These are phyloP conservation scores for Carpinus viminea DNA, from an alignment of 306 rosid species.

Conservation along the genomic window DNA sequence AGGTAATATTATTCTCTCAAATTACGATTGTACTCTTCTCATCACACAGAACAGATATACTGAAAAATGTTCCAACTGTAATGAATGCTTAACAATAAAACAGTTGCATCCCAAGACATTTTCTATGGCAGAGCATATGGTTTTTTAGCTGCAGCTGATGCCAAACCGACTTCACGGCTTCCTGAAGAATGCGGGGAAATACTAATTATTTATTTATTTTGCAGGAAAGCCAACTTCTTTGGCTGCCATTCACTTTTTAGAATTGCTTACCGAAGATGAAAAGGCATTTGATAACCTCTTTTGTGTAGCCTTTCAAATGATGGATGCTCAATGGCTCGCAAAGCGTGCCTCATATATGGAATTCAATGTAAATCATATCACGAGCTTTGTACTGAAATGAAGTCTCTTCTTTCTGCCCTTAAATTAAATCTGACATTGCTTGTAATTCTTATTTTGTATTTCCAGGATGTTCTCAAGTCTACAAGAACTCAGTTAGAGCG, in stretches of 20 bases:
- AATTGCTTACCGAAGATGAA: constrained; percentile 72
- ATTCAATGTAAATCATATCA: constrained; percentile 63
- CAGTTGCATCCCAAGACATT: background rate
- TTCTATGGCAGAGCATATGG: background rate
- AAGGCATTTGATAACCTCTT: constrained; percentile 84
- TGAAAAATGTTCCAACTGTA: background rate
- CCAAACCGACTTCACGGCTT: background rate
- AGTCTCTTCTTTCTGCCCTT: background rate
- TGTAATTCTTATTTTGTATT: background rate
- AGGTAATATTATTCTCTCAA: constrained; percentile 50
- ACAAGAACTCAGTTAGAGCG: constrained; percentile 87
- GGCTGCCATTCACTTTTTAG: constrained; percentile 65
- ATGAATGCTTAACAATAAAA: background rate
- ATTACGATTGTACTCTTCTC: background rate
- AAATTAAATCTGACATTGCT: background rate
- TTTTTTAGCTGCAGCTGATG: background rate
- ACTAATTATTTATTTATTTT: background rate
- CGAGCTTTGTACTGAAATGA: background rate
- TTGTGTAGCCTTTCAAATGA: constrained; percentile 82
- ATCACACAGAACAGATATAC: background rate
- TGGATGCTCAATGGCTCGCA: constrained; percentile 98
- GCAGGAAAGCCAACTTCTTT: constrained; percentile 65
- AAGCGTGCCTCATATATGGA: constrained; percentile 93
- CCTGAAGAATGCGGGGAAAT: background rate
- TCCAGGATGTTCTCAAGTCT: constrained; percentile 80